phyloP scores from a whole-genome alignment of 257 asterid genomes.

The Gentiana macrophylla region DNA sequence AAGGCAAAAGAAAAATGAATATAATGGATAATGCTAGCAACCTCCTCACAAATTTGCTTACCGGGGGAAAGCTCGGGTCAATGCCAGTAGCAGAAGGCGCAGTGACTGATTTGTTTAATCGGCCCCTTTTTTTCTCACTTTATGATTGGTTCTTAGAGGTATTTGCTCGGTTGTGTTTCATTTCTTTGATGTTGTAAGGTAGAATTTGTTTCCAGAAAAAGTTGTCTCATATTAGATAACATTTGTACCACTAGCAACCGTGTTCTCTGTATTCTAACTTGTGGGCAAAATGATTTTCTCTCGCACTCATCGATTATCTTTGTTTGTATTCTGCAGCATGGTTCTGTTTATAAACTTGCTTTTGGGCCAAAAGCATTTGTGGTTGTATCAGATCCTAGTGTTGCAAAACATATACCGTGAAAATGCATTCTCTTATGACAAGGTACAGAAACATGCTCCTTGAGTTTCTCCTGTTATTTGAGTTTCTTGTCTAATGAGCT shows the following conservation, averaged over 20 bases:
- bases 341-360: conserved; percentile 90
- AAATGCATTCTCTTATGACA: conserved; percentile 87
- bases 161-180: conserved; percentile 2
- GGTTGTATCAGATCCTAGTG: conserved; percentile 92
- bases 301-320: not conserved
- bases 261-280: too few species aligned
- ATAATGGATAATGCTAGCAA: conserved; percentile 86
- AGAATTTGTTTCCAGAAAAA: too few species aligned
- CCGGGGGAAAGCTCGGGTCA: conserved; percentile 67
- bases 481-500: too few species aligned
- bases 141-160: conserved; percentile 96
- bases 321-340: conserved; percentile 54
- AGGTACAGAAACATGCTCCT: conserved; percentile 31
- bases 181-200: too few species aligned
- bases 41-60: conserved; percentile 77
- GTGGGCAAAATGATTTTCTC: not conserved
- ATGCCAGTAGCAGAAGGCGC: conserved; percentile 99
- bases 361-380: conserved; percentile 96
- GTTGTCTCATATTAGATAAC: too few species aligned
- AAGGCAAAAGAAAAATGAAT: conserved; percentile 47
- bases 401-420: conserved; percentile 92
- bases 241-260: too few species aligned
- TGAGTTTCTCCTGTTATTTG: too few species aligned
- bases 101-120: conserved; percentile 79
- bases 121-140: conserved; percentile 81